These are phyloP conservation scores for Trichoderma afroharzianum DNA, from an alignment of 2,329 filamentous ascomycete genomes.

Conservation along the genomic window DNA sequence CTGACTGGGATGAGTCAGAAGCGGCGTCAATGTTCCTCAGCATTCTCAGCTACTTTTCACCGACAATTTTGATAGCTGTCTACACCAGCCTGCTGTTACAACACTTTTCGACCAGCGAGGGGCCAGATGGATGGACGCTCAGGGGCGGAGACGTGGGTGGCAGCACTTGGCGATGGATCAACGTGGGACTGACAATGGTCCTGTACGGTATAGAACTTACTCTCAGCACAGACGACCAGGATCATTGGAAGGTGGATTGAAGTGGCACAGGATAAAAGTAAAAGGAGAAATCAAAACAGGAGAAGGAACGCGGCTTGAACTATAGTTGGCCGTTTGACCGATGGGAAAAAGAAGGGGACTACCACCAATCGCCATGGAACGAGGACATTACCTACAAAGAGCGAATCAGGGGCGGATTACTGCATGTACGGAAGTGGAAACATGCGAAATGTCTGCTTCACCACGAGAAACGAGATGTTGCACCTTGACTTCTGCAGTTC, in stretches of 20 bases:
- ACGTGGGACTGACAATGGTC: slow-evolving; percentile 82
- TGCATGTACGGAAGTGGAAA: not conserved
- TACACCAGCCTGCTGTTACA: slow-evolving; percentile 95
- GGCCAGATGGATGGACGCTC: slow-evolving; percentile 74
- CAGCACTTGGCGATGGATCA: slow-evolving; percentile 91
- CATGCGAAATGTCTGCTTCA: not conserved
- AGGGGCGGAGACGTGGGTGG: slow-evolving; percentile 76
- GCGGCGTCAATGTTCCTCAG: slow-evolving; percentile 76
- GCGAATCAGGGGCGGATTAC: not conserved
- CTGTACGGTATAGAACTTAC: slow-evolving; percentile 89
- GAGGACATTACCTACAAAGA: not conserved
- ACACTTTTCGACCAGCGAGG: slow-evolving; percentile 79
- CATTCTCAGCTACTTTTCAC: slow-evolving; percentile 89
- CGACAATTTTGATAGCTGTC: slow-evolving; percentile 89
- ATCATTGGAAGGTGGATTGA: slow-evolving; percentile 93
- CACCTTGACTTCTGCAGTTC: not conserved
- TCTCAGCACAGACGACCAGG: slow-evolving; percentile 76
- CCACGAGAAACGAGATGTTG: not conserved
- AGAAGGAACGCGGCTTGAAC: not conserved
- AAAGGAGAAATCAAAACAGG: not conserved
- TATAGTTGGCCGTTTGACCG: not conserved
- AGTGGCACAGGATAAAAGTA: slow-evolving; percentile 1
- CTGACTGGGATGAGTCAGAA: slow-evolving; percentile 79
- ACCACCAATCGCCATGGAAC: not conserved
- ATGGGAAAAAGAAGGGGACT: not conserved